These are phyloP conservation scores for Fusarium tupiense DNA, from an alignment of 2,329 filamentous ascomycete species.

Conservation along the genomic window DNA sequence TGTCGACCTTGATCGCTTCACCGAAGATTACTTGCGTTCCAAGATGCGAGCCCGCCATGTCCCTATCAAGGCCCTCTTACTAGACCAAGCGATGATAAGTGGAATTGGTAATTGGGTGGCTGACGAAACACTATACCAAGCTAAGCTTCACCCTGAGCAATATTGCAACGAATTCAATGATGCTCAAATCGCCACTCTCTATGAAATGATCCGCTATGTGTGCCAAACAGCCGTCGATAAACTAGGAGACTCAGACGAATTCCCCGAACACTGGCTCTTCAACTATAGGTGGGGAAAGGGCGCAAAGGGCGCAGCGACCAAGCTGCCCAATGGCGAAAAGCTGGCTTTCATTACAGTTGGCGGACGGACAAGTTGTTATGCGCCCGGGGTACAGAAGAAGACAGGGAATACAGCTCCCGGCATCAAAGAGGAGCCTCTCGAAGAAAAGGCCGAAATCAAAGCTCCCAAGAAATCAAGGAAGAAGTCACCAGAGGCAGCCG, in stretches of 20 bases:
- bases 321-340: slow-evolving; percentile 84
- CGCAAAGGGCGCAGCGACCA: slow-evolving; percentile 74
- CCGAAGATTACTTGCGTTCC: slow-evolving; percentile 75
- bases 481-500: slow-evolving; percentile 31
- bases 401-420: slow-evolving; percentile 55
- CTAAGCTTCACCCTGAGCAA: slow-evolving; percentile 89
- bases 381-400: slow-evolving; percentile 88
- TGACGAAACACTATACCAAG: slow-evolving; percentile 92
- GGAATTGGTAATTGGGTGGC: slow-evolving; percentile 98
- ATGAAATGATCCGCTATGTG: slow-evolving; percentile 79
- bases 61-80: slow-evolving; percentile 86
- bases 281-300: slow-evolving; percentile 91
- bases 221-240: slow-evolving; percentile 82
- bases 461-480: slow-evolving; percentile 43
- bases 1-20: slow-evolving; percentile 80
- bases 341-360: slow-evolving; percentile 90
- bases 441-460: slow-evolving; percentile 40
- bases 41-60: slow-evolving; percentile 81
- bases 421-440: slow-evolving; percentile 55
- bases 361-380: slow-evolving; percentile 89
- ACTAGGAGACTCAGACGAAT: slow-evolving; percentile 83
- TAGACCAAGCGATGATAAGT: slow-evolving; percentile 89
- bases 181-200: slow-evolving; percentile 75
- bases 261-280: slow-evolving; percentile 90
- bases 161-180: slow-evolving; percentile 85